Evolutionary conservation across 345 rosid species (phyloP).

Genomic region (Citrus trifoliata): DNA sequence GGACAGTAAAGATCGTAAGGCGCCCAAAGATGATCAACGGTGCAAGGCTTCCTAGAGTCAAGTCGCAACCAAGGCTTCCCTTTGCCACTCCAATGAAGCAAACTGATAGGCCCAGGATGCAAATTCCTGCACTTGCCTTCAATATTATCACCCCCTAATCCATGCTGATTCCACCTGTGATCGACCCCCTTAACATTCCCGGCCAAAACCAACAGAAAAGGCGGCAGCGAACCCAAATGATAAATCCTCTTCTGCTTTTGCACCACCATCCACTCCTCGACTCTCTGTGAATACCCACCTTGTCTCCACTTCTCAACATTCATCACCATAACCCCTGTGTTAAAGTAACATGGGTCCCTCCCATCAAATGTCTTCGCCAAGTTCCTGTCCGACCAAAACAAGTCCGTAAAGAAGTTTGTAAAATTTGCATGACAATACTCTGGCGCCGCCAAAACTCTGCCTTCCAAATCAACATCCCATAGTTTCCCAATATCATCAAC

Average conservation of each 20-base stretch:
- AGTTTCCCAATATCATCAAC: conserved; percentile 46
- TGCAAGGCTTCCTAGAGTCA: conserved; percentile 48
- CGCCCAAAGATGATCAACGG: conserved; percentile 51
- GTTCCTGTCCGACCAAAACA: conserved; percentile 37
- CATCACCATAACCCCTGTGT: conserved; percentile 55
- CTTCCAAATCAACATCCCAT: conserved; percentile 45
- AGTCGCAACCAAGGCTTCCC: conserved; percentile 59
- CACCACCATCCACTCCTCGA: conserved; percentile 51
- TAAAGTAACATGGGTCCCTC: conserved; percentile 40
- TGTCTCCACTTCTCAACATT: conserved; percentile 45
- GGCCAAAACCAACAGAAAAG: conserved; percentile 49
- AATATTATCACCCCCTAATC: conserved; percentile 48
- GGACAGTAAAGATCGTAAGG: conserved; percentile 51
- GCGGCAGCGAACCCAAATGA: conserved; percentile 52
- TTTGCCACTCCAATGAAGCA: conserved; percentile 62
- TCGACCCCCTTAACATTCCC: conserved; percentile 51
- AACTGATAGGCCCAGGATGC: conserved; percentile 53
- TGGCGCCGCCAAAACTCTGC: conserved; percentile 45
- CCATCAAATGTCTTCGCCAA: conserved; percentile 34
- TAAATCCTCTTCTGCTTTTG: conserved; percentile 58
- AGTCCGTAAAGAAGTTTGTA: conserved; percentile 37
- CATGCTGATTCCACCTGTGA: conserved; percentile 60
- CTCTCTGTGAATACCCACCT: conserved; percentile 41
- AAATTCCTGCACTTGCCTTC: conserved; percentile 47
- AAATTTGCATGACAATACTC: conserved; percentile 53